phyloP scores from a whole-genome alignment of 2,329 filamentous ascomycete genomes.

The Fusarium cicatricum region DNA sequence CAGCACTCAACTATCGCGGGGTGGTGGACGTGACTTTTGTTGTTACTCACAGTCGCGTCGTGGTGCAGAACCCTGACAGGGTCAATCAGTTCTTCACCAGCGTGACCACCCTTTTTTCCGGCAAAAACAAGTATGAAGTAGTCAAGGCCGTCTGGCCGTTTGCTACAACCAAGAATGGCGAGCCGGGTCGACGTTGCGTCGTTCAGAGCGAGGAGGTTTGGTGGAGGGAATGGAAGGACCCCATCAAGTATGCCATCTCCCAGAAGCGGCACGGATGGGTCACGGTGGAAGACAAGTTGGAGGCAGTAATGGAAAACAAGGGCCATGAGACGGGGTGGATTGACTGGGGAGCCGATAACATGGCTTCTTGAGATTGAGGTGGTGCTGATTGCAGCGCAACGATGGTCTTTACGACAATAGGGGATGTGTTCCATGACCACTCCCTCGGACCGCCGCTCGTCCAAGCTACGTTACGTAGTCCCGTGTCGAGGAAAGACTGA shows the following conservation, averaged over 20 bases:
- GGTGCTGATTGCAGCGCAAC: background rate
- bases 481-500: no score
- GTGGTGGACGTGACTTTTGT: constrained; percentile 59
- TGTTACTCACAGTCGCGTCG: constrained; percentile 57
- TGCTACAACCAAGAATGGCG: constrained; percentile 57
- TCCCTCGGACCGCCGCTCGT: no score
- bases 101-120: constrained; percentile 60
- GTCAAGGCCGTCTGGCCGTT: constrained; percentile 66
- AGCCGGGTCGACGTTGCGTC: constrained; percentile 53
- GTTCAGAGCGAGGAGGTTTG: constrained; percentile 66
- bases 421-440: no score
- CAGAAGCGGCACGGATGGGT: constrained; percentile 52
- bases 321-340: constrained; percentile 48
- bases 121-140: constrained; percentile 63
- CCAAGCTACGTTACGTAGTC: no score
- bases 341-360: constrained; percentile 55
- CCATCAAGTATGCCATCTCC: constrained; percentile 55
- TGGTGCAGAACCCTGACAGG: constrained; percentile 60
- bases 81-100: constrained; percentile 63
- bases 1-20: constrained; percentile 59
- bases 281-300: constrained; percentile 62
- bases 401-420: no score
- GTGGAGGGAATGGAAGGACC: constrained; percentile 55
- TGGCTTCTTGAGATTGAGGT: background rate
- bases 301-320: constrained; percentile 60